A percentile compares a stretch with the other conserved stretches of the same genome.
Evolutionary conservation across 345 rosid species (phyloP).

Genomic region (Lumnitzera racemosa): DNA sequence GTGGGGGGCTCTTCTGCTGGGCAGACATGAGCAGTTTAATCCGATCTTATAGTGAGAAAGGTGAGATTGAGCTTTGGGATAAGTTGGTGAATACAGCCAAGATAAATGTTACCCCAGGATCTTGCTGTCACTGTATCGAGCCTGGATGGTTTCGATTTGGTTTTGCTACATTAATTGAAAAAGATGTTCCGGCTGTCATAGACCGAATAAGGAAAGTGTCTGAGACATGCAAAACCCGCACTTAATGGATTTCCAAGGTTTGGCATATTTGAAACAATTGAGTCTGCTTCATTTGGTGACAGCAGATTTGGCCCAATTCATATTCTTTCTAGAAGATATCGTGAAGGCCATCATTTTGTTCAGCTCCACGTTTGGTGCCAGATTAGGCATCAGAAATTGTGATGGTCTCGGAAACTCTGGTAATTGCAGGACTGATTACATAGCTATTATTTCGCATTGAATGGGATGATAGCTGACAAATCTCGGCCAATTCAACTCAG

Average conservation of each 20-base stretch:
- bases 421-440: too few relatives aligned
- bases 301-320: too few relatives aligned
- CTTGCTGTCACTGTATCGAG: slow-evolving; percentile 87
- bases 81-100: slow-evolving; percentile 62
- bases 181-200: slow-evolving; percentile 55
- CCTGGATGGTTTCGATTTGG: slow-evolving; percentile 91
- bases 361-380: too few relatives aligned
- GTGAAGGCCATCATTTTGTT: too few relatives aligned
- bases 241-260: slow-evolving; percentile 20
- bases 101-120: slow-evolving; percentile 75
- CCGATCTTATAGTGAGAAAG: slow-evolving; percentile 70
- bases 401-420: too few relatives aligned
- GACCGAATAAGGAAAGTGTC: slow-evolving; percentile 51
- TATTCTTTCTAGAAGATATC: too few relatives aligned
- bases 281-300: slow-evolving; percentile 1
- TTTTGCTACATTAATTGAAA: slow-evolving; percentile 54
- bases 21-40: slow-evolving; percentile 76
- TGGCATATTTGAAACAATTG: slow-evolving; percentile 1
- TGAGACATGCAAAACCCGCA: slow-evolving; percentile 52
- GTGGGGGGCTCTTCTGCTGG: slow-evolving; percentile 85
- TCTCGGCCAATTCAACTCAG: too few relatives aligned
- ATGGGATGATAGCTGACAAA: too few relatives aligned
- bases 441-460: too few relatives aligned
- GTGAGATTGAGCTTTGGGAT: slow-evolving; percentile 90
- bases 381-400: too few relatives aligned